phyloP scores from a whole-genome alignment of 192 early-diverging fungal genomes.

The Funneliformis geosporum region DNA sequence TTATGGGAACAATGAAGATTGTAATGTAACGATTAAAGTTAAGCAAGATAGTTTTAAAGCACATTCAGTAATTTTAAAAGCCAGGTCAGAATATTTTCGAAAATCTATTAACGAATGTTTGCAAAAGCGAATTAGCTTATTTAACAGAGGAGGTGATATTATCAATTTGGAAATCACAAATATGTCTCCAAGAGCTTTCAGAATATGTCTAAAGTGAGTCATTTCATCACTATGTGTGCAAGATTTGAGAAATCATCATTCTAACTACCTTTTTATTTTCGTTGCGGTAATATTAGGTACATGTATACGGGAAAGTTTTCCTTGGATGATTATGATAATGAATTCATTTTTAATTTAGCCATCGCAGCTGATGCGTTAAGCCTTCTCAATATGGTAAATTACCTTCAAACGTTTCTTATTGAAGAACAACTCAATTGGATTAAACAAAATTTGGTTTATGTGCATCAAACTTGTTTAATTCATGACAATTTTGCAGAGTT shows the following conservation, averaged over 20 bases:
- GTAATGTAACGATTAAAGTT: neutral
- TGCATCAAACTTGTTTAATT: neutral
- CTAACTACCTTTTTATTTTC: neutral
- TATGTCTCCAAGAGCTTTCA: neutral
- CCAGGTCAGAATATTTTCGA: constrained; percentile 10
- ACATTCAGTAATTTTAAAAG: neutral
- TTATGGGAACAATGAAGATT: neutral
- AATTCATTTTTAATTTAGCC: neutral
- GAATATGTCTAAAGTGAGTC: neutral
- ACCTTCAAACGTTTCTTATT: neutral
- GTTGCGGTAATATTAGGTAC: neutral
- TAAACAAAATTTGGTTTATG: neutral
- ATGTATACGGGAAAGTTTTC: neutral
- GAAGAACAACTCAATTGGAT: neutral
- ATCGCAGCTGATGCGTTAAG: neutral
- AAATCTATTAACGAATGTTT: neutral
- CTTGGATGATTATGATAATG: neutral
- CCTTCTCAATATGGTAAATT: neutral
- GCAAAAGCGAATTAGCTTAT: neutral
- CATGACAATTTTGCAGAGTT: neutral
- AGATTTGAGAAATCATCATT: neutral
- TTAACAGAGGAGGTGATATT: too few relatives aligned
- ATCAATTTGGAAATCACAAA: neutral
- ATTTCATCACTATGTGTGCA: neutral
- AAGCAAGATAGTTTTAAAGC: neutral